These are phyloP conservation scores for Salicornia ramosissima DNA, from an alignment of 148 eudicot species.

Conservation along the genomic window DNA sequence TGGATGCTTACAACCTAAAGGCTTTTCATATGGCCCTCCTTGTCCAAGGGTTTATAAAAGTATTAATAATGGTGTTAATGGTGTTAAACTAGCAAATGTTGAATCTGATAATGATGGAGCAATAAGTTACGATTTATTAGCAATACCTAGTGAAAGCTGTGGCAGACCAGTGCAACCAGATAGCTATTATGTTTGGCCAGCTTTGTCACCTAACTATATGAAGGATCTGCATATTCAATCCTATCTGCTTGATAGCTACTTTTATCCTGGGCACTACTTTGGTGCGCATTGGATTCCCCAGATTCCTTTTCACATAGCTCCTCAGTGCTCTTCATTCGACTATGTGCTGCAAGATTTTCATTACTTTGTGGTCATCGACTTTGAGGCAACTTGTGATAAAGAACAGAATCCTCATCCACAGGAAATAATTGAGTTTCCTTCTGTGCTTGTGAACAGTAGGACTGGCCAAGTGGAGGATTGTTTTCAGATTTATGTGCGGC, in stretches of 20 bases:
- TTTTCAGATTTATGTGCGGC: conserved; percentile 88
- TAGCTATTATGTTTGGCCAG: conserved; percentile 41
- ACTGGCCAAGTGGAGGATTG: conserved; percentile 78
- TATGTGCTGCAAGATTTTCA: conserved; percentile 63
- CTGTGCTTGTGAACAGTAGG: conserved; percentile 76
- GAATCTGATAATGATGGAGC: conserved; percentile 32
- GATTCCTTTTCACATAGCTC: conserved; percentile 46
- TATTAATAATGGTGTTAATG: conserved; percentile 31
- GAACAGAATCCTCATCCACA: conserved; percentile 74
- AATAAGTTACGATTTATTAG: conserved; percentile 27
- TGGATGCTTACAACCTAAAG: conserved; percentile 53
- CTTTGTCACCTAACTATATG: conserved; percentile 36
- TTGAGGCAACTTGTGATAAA: conserved; percentile 97
- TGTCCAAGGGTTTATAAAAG: conserved; percentile 33
- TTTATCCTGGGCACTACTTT: conserved; percentile 41
- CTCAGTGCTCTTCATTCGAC: conserved; percentile 49
- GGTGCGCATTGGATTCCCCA: conserved; percentile 40
- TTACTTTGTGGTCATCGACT: conserved; percentile 92
- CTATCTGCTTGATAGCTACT: conserved; percentile 40
- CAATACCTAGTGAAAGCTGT: conserved; percentile 35
- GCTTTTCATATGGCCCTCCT: conserved; percentile 35
- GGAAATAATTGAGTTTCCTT: conserved; percentile 95
- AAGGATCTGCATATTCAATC: conserved; percentile 41
- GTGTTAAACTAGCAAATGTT: conserved; percentile 30
- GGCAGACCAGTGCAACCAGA: conserved; percentile 33